Evolutionary conservation across 495 filamentous ascomycete genomes (phyloP).

Genomic region (Annulohypoxylon stygium): DNA sequence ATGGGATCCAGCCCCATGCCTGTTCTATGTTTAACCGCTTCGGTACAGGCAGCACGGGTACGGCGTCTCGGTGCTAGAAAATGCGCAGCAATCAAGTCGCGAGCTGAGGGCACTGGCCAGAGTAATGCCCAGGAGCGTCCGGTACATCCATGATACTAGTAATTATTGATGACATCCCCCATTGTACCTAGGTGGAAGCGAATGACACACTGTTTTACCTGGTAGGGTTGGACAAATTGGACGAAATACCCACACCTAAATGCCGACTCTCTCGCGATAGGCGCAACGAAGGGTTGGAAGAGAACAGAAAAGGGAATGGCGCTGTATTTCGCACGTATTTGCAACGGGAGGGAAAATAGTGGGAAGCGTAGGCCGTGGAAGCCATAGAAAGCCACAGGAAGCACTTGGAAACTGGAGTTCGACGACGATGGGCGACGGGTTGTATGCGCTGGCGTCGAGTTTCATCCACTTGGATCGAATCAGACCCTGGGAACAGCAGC

Average conservation of each 20-base stretch:
- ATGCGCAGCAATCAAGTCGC: slow-evolving; percentile 40
- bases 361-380: slow-evolving; percentile 14
- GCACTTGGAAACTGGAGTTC: slow-evolving; percentile 45
- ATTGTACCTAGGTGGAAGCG: slow-evolving; percentile 38
- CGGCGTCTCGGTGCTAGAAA: slow-evolving; percentile 44
- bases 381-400: slow-evolving; percentile 22
- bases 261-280: slow-evolving; percentile 37
- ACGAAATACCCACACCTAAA: slow-evolving; percentile 38
- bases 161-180: slow-evolving; percentile 23
- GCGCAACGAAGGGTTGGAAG: slow-evolving; percentile 30
- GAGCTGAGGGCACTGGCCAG: slow-evolving; percentile 10
- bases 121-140: background rate
- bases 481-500: slow-evolving; percentile 47
- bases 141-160: slow-evolving; percentile 4
- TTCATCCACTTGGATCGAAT: slow-evolving; percentile 55
- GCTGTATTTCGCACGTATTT: slow-evolving; percentile 33
- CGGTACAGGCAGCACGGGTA: slow-evolving; percentile 37
- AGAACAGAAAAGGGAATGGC: slow-evolving; percentile 33
- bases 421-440: slow-evolving; percentile 23
- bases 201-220: slow-evolving; percentile 45
- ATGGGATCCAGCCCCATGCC: slow-evolving; percentile 43
- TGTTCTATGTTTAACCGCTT: slow-evolving; percentile 46
- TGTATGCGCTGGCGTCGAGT: slow-evolving; percentile 54
- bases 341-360: slow-evolving; percentile 11
- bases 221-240: slow-evolving; percentile 33